Evolutionary conservation across 2,329 filamentous ascomycete genomes (phyloP), one percentile per base, ranked within the genome.

Genomic region (Ascosphaera apis): DNA sequence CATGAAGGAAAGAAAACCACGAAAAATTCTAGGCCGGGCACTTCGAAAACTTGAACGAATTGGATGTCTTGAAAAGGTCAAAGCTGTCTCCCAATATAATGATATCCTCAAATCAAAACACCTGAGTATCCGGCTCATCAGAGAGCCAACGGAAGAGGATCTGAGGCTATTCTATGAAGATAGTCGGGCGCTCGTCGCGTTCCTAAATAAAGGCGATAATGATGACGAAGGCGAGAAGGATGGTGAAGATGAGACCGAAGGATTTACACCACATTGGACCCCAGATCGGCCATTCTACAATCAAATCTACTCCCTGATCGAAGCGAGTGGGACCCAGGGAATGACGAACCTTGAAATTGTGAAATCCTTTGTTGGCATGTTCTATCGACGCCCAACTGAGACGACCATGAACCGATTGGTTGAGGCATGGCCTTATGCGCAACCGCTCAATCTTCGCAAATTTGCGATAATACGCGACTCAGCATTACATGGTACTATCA

Each of bases 381-480:
- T 67, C 43, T 71, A 63, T 50, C 60, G 58, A 36, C 56, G 67
- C 35, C 64, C 67, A 0, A 45, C 69, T 19, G 69, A 74, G 44
- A 57, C 61, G 19, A 51, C 61, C 15, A 46, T 73, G 15, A 51
- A 50, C 34, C 61, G 66, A 17, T 43, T 74, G 27, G 65, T 65
- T 2, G 62, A 69, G 38, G 54, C 60, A 37, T 72, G 68, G 62
- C 61, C 68, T 37, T 45, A 62, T 12, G 65, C 64, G n/a, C 70
- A 75, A 43, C 69, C 69, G 16, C 50, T 54, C 3, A 61, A 70
- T 46, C 53, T 73, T 15, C 61, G 64, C 13, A 67, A 72, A 44
- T 50, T 71, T 12, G 58, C 63, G 8, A 53, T 74, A 19, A 57
- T 73, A 23, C 55, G 67, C 40, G 67, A 72, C 37, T 64, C 60